Conservation (phyloP, 129 eudicot species). For the Helianthus tuberosus region DNA sequence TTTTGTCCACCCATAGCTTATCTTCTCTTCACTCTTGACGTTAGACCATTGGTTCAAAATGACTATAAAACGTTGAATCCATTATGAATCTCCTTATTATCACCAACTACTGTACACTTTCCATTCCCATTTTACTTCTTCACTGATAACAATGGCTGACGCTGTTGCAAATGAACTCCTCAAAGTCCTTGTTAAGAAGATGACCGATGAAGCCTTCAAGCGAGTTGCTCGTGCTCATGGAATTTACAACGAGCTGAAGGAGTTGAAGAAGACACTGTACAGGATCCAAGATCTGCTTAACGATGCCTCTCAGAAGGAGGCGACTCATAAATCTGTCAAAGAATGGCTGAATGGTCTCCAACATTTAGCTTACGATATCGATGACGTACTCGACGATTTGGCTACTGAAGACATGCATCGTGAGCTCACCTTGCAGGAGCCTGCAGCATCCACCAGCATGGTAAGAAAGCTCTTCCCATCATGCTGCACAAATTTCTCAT, state of each 20-base stretch:
- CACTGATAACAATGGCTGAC: not conserved
- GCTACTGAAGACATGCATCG: not conserved
- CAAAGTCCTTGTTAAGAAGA: slow-evolving; percentile 25
- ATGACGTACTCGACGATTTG: not conserved
- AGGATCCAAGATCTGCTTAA: slow-evolving; percentile 36
- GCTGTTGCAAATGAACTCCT: not conserved
- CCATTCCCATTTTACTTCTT: no score
- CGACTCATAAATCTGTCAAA: slow-evolving; percentile 7
- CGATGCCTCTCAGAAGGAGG: slow-evolving; percentile 52
- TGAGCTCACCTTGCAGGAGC: not conserved
- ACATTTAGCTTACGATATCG: not conserved
- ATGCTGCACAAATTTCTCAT: not conserved
- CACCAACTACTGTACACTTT: no score
- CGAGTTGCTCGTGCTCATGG: slow-evolving; percentile 26
- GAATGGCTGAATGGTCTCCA: not conserved
- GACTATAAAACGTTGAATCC: no score
- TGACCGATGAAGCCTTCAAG: slow-evolving; percentile 31
- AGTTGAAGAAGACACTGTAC: slow-evolving; percentile 7
- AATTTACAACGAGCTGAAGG: slow-evolving; percentile 14
- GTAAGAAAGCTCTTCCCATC: slow-evolving; percentile 6
- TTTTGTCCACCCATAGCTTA: no score
- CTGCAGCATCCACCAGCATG: not conserved
- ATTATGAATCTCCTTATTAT: no score
- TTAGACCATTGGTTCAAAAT: no score
- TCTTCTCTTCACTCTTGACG: no score